Percentiles rank a stretch among this genome's conserved stretches.
These are phyloP conservation scores for Microcera coccophila DNA, from an alignment of 2,329 filamentous ascomycete genomes.

Conservation along the genomic window DNA sequence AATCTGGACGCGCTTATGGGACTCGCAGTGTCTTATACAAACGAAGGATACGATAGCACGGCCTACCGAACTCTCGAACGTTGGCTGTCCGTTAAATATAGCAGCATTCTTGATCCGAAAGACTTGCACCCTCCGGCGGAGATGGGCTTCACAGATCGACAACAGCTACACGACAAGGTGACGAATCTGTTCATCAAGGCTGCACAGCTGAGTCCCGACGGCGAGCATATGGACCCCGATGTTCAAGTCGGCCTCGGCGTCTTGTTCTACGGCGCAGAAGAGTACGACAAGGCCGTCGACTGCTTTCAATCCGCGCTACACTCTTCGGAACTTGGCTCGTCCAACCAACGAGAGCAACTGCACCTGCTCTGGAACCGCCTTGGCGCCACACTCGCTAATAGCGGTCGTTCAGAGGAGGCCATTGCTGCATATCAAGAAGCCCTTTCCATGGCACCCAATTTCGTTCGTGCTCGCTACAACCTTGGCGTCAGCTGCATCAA, in stretches of 20 bases:
- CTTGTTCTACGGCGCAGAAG: constrained; percentile 94
- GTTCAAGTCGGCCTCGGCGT: constrained; percentile 96
- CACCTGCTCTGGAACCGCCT: constrained; percentile 97
- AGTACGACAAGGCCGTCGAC: constrained; percentile 97
- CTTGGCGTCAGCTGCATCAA: constrained; percentile 96
- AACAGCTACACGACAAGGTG: constrained; percentile 83
- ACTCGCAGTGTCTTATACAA: constrained; percentile 93
- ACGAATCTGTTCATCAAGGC: constrained; percentile 88
- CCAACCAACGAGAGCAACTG: constrained; percentile 79
- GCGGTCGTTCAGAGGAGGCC: constrained; percentile 87
- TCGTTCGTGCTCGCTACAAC: constrained; percentile 95
- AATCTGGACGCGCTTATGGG: constrained; percentile 93
- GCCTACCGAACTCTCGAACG: constrained; percentile 94
- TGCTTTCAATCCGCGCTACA: constrained; percentile 93
- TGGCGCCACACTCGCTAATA: constrained; percentile 93
- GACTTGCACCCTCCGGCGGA: constrained; percentile 73
- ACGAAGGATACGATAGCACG: constrained; percentile 96
- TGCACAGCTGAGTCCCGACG: constrained; percentile 84
- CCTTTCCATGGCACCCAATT: constrained; percentile 85
- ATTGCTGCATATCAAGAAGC: constrained; percentile 96
- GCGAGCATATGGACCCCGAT: constrained; percentile 95
- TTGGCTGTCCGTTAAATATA: constrained; percentile 95
- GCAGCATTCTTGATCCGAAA: constrained; percentile 68
- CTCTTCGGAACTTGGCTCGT: constrained; percentile 75
- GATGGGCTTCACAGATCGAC: constrained; percentile 89